These are phyloP conservation scores for Lepiota brunneoincarnata DNA, from an alignment of 768 basidiomycete species.

Conservation along the genomic window DNA sequence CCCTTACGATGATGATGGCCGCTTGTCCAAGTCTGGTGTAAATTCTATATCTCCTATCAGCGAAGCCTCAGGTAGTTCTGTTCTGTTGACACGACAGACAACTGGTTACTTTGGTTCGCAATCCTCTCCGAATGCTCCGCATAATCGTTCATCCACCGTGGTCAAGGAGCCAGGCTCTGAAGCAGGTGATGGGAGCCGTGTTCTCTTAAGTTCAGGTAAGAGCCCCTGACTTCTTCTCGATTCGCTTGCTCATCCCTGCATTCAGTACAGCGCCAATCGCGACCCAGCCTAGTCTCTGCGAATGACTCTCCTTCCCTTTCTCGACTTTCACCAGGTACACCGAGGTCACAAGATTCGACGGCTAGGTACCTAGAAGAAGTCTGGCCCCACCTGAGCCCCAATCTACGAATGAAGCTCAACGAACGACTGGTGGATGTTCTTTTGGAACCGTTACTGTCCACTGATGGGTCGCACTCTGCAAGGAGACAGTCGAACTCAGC, in stretches of 20 bases:
- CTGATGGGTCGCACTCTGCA: neutral
- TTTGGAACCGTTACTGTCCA: neutral
- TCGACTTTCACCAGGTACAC: neutral
- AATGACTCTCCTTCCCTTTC: neutral
- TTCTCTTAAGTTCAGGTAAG: too few species aligned
- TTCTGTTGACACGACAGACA: neutral
- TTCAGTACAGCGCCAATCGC: neutral
- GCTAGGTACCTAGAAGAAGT: constrained; percentile 1
- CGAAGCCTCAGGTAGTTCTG: neutral
- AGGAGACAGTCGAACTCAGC: constrained; percentile 3
- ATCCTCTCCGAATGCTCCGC: neutral
- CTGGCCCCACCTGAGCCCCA: neutral
- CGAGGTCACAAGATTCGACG: neutral
- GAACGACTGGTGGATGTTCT: constrained; percentile 1
- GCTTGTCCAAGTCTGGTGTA: neutral
- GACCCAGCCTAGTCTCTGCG: neutral
- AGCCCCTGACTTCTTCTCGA: too few species aligned
- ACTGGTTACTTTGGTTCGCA: neutral
- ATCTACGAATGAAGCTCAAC: constrained; percentile 6
- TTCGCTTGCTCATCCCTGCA: too few species aligned
- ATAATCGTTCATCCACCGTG: neutral
- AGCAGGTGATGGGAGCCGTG: too few species aligned
- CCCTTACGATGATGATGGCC: constrained; percentile 3
- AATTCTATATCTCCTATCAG: neutral
- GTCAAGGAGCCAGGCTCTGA: neutral